Evolutionary conservation across 1,284 basidiomycete species (phyloP).

Genomic region (Pascua guehoae): DNA sequence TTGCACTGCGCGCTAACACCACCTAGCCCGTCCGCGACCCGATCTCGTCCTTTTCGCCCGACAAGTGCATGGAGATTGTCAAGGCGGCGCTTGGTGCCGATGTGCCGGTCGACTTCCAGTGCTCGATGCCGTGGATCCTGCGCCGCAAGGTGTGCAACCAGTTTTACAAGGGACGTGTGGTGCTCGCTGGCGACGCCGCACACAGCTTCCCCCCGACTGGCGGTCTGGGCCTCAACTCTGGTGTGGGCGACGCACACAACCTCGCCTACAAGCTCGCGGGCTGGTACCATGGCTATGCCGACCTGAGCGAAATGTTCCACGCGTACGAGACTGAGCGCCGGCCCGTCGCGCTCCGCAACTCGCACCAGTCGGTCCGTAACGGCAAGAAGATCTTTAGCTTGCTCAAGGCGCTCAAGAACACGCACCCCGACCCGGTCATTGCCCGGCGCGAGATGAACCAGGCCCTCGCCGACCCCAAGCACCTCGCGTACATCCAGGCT

Average conservation of each 20-base stretch:
- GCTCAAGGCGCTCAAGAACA: conserved; percentile 23
- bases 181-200: conserved; percentile 22
- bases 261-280: conserved; percentile 22
- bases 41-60: conserved; percentile 18
- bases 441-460: conserved; percentile 19
- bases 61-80: conserved; percentile 25
- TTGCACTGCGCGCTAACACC: background rate
- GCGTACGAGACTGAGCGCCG: conserved; percentile 26
- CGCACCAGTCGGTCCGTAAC: conserved; percentile 22
- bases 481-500: conserved; percentile 14
- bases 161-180: conserved; percentile 20
- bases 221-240: conserved; percentile 27
- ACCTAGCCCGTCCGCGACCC: conserved; percentile 13
- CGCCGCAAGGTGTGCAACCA: conserved; percentile 26
- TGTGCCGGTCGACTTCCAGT: conserved; percentile 21
- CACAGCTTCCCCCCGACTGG: conserved; percentile 30
- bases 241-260: conserved; percentile 28
- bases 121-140: conserved; percentile 24
- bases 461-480: conserved; percentile 19
- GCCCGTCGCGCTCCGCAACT: conserved; percentile 25
- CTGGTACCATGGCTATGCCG: conserved; percentile 15
- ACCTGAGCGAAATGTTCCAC: conserved; percentile 11
- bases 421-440: conserved; percentile 12
- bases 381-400: conserved; percentile 28
- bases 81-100: conserved; percentile 22